phyloP scores from a whole-genome alignment of 2,329 filamentous ascomycete species.

The Hypoxylon rubiginosum region DNA sequence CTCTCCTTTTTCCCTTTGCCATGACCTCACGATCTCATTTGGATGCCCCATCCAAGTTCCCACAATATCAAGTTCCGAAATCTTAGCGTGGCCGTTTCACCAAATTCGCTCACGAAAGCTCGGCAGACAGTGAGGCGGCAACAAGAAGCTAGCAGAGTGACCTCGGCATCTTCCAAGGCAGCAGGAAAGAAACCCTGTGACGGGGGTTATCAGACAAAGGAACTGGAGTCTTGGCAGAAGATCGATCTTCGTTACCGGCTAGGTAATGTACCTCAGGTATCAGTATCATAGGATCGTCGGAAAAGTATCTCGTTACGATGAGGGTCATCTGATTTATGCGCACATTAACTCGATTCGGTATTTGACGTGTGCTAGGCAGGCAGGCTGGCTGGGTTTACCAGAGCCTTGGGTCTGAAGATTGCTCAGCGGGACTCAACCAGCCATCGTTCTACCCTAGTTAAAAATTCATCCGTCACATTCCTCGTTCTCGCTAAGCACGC shows the following conservation, averaged over 20 bases:
- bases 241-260: constrained; percentile 28
- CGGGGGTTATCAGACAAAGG: constrained; percentile 11
- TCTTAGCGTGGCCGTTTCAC: constrained; percentile 38
- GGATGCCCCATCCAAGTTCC: constrained; percentile 18
- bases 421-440: constrained; percentile 16
- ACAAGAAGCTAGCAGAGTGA: constrained; percentile 3
- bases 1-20: constrained; percentile 18
- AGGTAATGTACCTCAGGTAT: too few species aligned
- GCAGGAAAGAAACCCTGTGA: constrained; percentile 17
- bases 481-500: constrained; percentile 11
- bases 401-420: constrained; percentile 30
- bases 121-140: constrained; percentile 10
- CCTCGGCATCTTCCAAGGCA: constrained; percentile 19
- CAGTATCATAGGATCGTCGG: constrained; percentile 6
- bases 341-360: constrained; percentile 21
- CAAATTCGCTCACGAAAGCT: constrained; percentile 11
- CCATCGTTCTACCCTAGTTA: constrained; percentile 10
- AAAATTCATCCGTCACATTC: constrained; percentile 4
- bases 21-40: constrained; percentile 30
- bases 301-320: constrained; percentile 20
- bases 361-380: constrained; percentile 15
- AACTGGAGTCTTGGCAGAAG: constrained; percentile 24
- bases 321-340: constrained; percentile 29
- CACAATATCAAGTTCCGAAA: constrained; percentile 33
- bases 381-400: constrained; percentile 30